A percentile compares a stretch with the other conserved stretches of the same genome.
phyloP scores from a whole-genome alignment of 306 rosid species.

The Quercus cerris region DNA sequence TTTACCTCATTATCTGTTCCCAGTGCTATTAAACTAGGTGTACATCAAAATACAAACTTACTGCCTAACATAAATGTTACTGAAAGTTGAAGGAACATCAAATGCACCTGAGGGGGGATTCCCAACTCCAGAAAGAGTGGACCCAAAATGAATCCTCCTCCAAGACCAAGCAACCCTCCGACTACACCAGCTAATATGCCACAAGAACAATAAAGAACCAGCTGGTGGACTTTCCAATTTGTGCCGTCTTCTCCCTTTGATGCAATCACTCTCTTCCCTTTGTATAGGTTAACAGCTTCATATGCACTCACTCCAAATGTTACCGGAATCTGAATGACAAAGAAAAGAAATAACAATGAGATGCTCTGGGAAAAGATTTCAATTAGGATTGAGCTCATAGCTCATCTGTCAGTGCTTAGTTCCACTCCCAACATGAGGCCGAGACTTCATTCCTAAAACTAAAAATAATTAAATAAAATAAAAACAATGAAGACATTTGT shows the following conservation, averaged over 20 bases:
- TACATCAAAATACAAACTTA: too few relatives aligned
- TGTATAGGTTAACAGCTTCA: constrained; percentile 70
- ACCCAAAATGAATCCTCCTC: constrained; percentile 95
- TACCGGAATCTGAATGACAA: constrained; percentile 57
- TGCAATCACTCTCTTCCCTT: constrained; percentile 57
- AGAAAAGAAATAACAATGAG: background rate
- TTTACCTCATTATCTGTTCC: too few relatives aligned
- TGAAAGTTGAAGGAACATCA: background rate
- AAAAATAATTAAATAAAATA: background rate
- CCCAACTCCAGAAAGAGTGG: constrained; percentile 90
- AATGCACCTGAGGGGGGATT: constrained; percentile 84
- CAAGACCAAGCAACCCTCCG: constrained; percentile 91
- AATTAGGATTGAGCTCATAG: background rate
- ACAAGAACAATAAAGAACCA: constrained; percentile 48
- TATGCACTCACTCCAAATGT: constrained; percentile 63
- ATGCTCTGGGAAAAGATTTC: background rate
- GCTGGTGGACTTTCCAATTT: constrained; percentile 40
- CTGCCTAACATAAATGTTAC: background rate
- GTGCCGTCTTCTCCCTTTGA: constrained; percentile 56
- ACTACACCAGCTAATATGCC: constrained; percentile 79
- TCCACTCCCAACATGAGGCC: too few relatives aligned
- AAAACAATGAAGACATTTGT: background rate
- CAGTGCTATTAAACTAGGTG: too few relatives aligned
- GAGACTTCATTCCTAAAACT: too few relatives aligned
- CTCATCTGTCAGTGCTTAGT: background rate